Evolutionary conservation across 2,329 filamentous ascomycete species (phyloP).

Genomic region (Hawksworthiomyces lignivorus): DNA sequence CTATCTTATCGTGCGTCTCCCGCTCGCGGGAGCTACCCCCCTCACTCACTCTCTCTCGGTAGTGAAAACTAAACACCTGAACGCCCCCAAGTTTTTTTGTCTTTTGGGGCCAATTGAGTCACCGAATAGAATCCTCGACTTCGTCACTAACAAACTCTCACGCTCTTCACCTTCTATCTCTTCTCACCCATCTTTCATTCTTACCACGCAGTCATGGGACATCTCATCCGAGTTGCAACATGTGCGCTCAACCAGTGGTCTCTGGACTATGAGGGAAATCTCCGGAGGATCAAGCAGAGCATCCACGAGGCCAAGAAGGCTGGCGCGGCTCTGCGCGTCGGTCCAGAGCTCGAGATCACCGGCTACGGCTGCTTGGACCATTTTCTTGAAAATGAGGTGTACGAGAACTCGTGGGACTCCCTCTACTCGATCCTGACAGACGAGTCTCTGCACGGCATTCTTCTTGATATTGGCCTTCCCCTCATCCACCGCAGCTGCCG

Average conservation of each 20-base stretch:
- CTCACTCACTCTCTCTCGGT: too few relatives aligned
- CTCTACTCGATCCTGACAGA: slow-evolving; percentile 53
- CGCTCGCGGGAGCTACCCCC: too few relatives aligned
- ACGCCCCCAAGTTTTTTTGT: too few relatives aligned
- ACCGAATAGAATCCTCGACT: too few relatives aligned
- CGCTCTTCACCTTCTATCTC: too few relatives aligned
- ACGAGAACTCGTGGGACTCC: slow-evolving; percentile 55
- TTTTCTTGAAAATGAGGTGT: slow-evolving; percentile 41
- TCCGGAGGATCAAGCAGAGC: slow-evolving; percentile 50
- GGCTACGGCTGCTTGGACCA: slow-evolving; percentile 64
- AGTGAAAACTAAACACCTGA: too few relatives aligned
- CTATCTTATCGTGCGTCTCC: too few relatives aligned
- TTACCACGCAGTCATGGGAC: too few relatives aligned
- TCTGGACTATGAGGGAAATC: slow-evolving; percentile 55
- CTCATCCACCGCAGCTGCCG: slow-evolving; percentile 53
- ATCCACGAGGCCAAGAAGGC: slow-evolving; percentile 54
- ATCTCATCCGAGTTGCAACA: slow-evolving; percentile 9
- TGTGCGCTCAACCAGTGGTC: slow-evolving; percentile 29
- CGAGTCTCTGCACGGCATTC: slow-evolving; percentile 54
- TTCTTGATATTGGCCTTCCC: slow-evolving; percentile 55
- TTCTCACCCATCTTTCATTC: too few relatives aligned
- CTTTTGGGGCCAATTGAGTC: too few relatives aligned
- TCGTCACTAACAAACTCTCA: too few relatives aligned
- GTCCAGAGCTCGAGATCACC: slow-evolving; percentile 46
- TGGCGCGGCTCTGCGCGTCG: slow-evolving; percentile 54